Percentiles rank a stretch among this genome's conserved stretches.
These are phyloP conservation scores for Fagus sylvatica DNA, from an alignment of 306 rosid genomes.

Conservation along the genomic window DNA sequence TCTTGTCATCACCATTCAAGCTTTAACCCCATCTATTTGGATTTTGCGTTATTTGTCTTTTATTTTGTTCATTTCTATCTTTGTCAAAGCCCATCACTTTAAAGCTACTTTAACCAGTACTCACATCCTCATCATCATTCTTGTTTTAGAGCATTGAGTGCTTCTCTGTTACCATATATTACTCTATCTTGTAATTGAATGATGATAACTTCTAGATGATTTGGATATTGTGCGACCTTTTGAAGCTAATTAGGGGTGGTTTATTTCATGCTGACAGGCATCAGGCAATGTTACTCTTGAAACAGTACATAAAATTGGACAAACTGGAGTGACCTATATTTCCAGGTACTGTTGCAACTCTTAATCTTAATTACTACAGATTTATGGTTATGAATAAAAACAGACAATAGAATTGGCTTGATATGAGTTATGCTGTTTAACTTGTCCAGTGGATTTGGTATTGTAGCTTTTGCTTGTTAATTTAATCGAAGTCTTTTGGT, in stretches of 20 bases:
- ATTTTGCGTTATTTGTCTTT: not conserved
- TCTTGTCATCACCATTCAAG: not conserved
- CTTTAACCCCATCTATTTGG: not conserved
- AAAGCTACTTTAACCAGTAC: not conserved
- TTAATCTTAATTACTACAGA: not conserved
- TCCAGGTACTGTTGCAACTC: conserved; percentile 63
- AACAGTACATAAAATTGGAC: conserved; percentile 71
- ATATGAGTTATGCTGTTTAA: not conserved
- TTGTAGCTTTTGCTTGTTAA: not conserved
- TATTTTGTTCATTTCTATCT: not conserved
- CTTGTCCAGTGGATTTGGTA: not conserved
- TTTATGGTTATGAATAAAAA: not conserved
- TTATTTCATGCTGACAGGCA: conserved; percentile 50
- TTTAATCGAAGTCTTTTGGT: not conserved
- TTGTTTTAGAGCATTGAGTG: not conserved
- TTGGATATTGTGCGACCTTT: not conserved
- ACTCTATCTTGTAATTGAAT: conserved; percentile 8
- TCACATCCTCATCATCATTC: not conserved
- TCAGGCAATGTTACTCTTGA: conserved; percentile 91
- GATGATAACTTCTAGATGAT: not conserved
- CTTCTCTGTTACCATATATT: not conserved
- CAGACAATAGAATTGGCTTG: not conserved
- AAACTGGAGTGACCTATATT: conserved; percentile 84
- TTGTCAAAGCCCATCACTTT: not conserved
- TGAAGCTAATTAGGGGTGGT: conserved; percentile 15